These are phyloP conservation scores for Umbelopsis sp. DNA, from an alignment of 192 early-diverging fungal genomes.

Conservation along the genomic window DNA sequence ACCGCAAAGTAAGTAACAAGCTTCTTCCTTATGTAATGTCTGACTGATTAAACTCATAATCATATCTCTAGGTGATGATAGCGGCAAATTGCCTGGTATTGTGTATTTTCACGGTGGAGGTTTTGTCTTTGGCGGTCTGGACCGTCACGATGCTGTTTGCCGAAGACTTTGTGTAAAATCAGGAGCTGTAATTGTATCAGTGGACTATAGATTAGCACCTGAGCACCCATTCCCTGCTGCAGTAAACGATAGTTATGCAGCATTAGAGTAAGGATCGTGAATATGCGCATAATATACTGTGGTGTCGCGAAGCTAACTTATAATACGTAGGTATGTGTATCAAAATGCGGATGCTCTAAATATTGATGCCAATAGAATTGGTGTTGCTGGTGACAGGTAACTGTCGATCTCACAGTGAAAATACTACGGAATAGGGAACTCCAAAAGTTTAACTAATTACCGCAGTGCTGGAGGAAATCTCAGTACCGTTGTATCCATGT, in stretches of 20 bases:
- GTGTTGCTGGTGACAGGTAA: slow-evolving; percentile 48
- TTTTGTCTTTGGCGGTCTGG: neutral
- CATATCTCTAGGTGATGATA: neutral
- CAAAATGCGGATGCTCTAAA: slow-evolving; percentile 20
- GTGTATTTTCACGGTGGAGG: neutral
- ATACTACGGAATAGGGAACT: too few species aligned
- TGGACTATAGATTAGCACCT: slow-evolving; percentile 45
- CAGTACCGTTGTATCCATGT: slow-evolving; percentile 36
- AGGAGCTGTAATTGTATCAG: slow-evolving; percentile 17
- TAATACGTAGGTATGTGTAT: slow-evolving; percentile 29
- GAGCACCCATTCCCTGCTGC: slow-evolving; percentile 49
- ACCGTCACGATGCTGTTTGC: neutral
- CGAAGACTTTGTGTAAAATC: neutral
- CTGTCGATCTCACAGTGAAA: too few species aligned
- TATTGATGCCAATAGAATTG: slow-evolving; percentile 41
- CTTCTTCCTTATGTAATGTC: neutral
- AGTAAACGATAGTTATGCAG: slow-evolving; percentile 42
- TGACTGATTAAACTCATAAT: neutral
- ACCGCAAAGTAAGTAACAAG: neutral
- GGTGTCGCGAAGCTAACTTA: neutral
- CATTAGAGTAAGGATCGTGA: neutral
- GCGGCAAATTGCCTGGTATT: neutral
- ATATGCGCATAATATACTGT: neutral
- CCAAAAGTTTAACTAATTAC: too few species aligned
- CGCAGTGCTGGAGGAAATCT: slow-evolving; percentile 48